Evolutionary conservation across 2,329 filamentous ascomycete genomes (phyloP), one percentile per base, ranked within the genome.

Genomic region (Geosmithia flava): DNA sequence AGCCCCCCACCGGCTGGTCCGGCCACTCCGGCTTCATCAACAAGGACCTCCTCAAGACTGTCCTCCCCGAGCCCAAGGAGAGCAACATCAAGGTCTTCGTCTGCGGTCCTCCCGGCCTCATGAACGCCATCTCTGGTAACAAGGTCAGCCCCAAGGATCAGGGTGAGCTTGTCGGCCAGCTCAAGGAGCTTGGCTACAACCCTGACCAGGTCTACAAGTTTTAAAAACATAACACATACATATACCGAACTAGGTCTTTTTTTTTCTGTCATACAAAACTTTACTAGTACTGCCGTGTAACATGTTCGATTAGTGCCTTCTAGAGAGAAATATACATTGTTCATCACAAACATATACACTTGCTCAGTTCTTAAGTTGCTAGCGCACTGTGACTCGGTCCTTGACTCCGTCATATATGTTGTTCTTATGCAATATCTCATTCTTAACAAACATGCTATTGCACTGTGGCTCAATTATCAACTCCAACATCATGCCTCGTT

Each of bases 51-150:
- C 71, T 98, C 60, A 95, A 97, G 83, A 91, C 86, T 46, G 89
- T 96, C 10, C 77, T 97, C 15, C 93, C 93, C 11, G 89, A 94
- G 68, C 89, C 93, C 53, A 93, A 93, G 76, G 77, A 78, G 58
- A 85, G 85, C 55, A 93, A 95, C 70, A 82, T 95, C 73, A 97
- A 97, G 81, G 68, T 97, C 53, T 97, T 98, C 61, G 87, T 98
- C 39, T 97, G 91, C 67, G 91, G 91, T 0, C 93, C 93, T 13
- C 90, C 91, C 2, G 86, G 83, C 42, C 65, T 97, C 75, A 95
- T 95, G 81, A 95, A 95, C 68, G 85, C 89, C 51, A 81, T 97
- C 56, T 91, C 85, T 39, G 93, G 93, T 33, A 69, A 70, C 60
- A 97, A 98, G 86, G 83, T 84, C 65, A 93, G 85, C 68, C 89